A percentile compares a stretch with the other conserved stretches of the same genome.
phyloP scores from a whole-genome alignment of 2,329 filamentous ascomycete species.

The Fusarium oxysporum region DNA sequence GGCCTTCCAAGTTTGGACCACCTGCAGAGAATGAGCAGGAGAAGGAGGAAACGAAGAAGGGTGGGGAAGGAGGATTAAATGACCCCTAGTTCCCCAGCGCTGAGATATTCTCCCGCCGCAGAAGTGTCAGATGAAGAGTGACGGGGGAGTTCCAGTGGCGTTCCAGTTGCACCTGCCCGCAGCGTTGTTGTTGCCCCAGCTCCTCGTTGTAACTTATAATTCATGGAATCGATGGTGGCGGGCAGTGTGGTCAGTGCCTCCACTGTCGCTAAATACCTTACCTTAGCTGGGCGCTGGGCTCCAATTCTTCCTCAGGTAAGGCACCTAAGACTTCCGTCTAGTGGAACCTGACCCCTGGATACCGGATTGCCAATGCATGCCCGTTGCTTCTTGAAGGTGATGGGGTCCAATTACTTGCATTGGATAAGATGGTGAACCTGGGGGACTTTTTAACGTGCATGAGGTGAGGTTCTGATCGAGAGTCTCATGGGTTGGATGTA shows the following conservation, averaged over 20 bases:
- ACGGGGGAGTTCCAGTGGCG: constrained; percentile 30
- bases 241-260: constrained; percentile 19
- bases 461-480: not conserved
- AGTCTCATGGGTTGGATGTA: not conserved
- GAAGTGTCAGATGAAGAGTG: constrained; percentile 31
- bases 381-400: constrained; percentile 1
- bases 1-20: constrained; percentile 30
- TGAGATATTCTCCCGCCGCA: constrained; percentile 27
- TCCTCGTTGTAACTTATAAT: not conserved
- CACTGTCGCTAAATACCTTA: not conserved
- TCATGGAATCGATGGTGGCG: not conserved
- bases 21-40: constrained; percentile 33
- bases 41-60: constrained; percentile 39
- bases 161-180: constrained; percentile 11
- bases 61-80: constrained; percentile 42
- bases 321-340: constrained; percentile 24
- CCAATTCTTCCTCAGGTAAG: constrained; percentile 34
- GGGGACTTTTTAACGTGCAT: constrained; percentile 20
- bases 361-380: constrained; percentile 13
- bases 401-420: constrained; percentile 27
- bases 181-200: not conserved
- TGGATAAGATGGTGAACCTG: constrained; percentile 1
- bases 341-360: constrained; percentile 25
- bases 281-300: constrained; percentile 2
- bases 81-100: constrained; percentile 31